Evolutionary conservation across 1,284 basidiomycete species (phyloP), one percentile per base, ranked within the genome.

Genomic region (Leccinum pseudoinsigne): DNA sequence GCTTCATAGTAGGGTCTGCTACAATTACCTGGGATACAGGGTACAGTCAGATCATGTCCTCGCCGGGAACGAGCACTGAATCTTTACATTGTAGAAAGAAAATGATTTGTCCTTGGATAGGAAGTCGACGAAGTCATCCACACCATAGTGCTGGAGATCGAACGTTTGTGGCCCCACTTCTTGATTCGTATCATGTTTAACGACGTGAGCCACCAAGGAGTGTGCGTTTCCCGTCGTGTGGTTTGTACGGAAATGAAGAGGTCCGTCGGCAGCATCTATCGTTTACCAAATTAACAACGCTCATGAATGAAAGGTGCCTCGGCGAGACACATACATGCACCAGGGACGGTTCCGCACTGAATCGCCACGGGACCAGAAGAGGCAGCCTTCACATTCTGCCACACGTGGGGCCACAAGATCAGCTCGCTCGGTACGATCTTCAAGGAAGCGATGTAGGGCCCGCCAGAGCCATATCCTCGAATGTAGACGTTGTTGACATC

Each of bases 341-440:
- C 38, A 40, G 38, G 38, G 14, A 5, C 45, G n/a, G 18, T 2
- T 47, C 45, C 45, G 11, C 12, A 54, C 2, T 28, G 4, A n/a
- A 67, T 67, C 11, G 59, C 59, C 16, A 60, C 51, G 0, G 59
- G 62, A 7, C 66, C 58, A 34, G 66, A 58, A 4, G 61, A 36
- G 18, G 56, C 62, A 36, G 63, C 18, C 1, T 57, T 8, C 7
- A 21, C 40, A 0, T 23, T 9, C 6, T 34, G 18, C 66, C 66
- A 67, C 16, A 60, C 66, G 8, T 61, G 62, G 0, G 62, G 66
- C 66, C 66, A 67, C 14, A 67, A 23, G 40, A 67, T 61, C 26
- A 67, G 51, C 34, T 67, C 66, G 58, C 59, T 65, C 1, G 66
- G 66, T 0, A 66, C 14, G 28, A 31, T 54, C 31, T 34, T 34